Conservation (phyloP, 2,329 filamentous ascomycete genomes). For the Ilyonectria robusta region DNA sequence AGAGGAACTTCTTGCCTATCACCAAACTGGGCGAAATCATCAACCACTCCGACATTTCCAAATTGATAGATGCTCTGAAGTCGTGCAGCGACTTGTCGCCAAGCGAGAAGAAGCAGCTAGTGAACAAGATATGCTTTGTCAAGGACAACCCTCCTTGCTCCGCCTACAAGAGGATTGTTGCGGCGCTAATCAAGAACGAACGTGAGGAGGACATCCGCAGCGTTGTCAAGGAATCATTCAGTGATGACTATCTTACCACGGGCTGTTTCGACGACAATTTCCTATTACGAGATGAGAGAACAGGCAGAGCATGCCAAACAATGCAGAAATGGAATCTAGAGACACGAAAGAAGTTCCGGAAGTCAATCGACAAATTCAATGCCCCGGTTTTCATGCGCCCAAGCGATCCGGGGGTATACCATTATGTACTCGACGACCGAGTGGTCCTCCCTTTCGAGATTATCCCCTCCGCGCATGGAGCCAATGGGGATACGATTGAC, state of each 20-base stretch:
- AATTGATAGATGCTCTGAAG: background rate
- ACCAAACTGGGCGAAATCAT: background rate
- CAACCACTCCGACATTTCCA: background rate
- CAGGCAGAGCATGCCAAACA: background rate
- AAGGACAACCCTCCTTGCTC: background rate
- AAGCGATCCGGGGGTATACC: background rate
- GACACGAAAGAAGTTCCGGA: background rate
- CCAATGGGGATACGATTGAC: too few relatives aligned
- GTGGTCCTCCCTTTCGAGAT: background rate
- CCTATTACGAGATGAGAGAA: background rate
- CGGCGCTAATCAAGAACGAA: background rate
- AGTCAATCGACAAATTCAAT: background rate
- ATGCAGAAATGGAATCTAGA: background rate
- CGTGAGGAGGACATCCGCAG: background rate
- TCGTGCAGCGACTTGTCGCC: background rate
- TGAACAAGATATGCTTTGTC: background rate
- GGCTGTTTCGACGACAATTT: rapidly evolving
- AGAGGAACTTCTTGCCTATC: background rate
- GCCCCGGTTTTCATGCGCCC: background rate
- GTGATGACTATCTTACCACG: background rate
- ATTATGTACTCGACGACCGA: background rate
- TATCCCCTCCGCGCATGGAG: too few relatives aligned
- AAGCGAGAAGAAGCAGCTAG: background rate
- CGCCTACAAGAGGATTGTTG: background rate
- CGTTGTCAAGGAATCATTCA: background rate